Conservation (phyloP, 495 filamentous ascomycete species). For the Trichoderma gamsii region DNA sequence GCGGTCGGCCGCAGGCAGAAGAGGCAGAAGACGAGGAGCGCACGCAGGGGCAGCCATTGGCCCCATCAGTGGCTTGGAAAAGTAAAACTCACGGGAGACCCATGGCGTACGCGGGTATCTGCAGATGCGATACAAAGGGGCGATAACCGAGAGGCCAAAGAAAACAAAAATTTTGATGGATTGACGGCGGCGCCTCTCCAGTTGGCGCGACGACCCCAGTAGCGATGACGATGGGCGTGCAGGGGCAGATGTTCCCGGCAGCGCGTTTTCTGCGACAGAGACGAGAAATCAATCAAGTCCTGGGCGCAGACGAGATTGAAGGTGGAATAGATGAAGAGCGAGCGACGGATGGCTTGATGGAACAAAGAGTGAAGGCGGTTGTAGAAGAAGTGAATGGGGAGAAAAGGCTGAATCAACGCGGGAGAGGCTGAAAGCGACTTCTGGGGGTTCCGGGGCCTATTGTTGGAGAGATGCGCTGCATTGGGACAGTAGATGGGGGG, state of each 20-base stretch:
- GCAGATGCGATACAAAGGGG: slow-evolving; percentile 3
- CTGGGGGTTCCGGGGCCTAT: background rate
- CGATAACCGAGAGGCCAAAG: background rate
- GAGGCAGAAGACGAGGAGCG: background rate
- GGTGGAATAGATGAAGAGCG: background rate
- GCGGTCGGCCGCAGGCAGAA: background rate
- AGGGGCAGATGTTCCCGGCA: background rate
- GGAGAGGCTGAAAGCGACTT: background rate
- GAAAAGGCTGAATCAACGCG: slow-evolving; percentile 4
- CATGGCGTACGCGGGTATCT: slow-evolving; percentile 49
- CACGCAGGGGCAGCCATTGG: background rate
- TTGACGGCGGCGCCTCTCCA: background rate
- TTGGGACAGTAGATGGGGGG: background rate
- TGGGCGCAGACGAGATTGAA: background rate
- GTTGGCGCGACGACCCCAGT: background rate
- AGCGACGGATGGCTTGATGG: slow-evolving; percentile 9
- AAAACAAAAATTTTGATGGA: background rate
- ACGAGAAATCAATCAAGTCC: background rate
- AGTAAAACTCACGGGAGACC: slow-evolving; percentile 68
- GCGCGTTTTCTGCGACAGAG: background rate
- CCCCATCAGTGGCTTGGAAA: slow-evolving; percentile 19
- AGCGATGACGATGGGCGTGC: background rate
- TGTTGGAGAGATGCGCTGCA: background rate
- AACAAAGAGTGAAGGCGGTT: background rate
- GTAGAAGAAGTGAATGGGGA: background rate